Conservation (phyloP, 371 early-diverging fungal species). For the Basidiobolus meristosporus region DNA sequence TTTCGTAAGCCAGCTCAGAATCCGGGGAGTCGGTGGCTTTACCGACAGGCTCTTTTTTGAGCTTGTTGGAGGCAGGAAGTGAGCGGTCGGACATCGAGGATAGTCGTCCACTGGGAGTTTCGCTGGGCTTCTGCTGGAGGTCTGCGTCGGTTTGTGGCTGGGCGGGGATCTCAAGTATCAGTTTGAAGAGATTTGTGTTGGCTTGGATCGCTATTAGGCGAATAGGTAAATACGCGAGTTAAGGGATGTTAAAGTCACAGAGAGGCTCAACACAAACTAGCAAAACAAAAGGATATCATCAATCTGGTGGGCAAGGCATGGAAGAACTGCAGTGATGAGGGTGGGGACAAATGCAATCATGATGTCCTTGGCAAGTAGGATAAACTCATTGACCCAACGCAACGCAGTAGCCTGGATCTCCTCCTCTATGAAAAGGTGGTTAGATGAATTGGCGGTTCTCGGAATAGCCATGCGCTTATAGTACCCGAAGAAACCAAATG, state of each 20-base stretch:
- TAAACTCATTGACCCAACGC: conserved; percentile 73
- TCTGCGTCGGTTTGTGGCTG: neutral
- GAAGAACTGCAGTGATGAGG: conserved; percentile 57
- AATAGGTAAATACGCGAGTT: conserved; percentile 14
- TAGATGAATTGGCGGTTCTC: no score
- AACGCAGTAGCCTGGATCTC: conserved; percentile 75
- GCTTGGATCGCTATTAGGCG: conserved; percentile 47
- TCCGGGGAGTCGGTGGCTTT: neutral
- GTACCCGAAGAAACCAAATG: conserved; percentile 46
- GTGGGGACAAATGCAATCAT: conserved; percentile 57
- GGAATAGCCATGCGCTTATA: no score
- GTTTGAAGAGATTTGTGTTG: conserved; percentile 43
- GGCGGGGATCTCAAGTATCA: conserved; percentile 29
- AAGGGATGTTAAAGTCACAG: neutral
- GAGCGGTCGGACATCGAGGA: neutral
- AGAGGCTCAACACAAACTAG: neutral
- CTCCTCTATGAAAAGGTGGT: conserved; percentile 34
- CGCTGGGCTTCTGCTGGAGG: neutral
- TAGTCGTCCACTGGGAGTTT: neutral
- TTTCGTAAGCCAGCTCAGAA: no score
- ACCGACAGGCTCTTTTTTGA: no score
- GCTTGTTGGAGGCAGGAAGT: conserved; percentile 1
- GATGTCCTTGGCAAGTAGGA: conserved; percentile 48
- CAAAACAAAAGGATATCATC: neutral
- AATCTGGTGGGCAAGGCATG: conserved; percentile 48